Conservation (phyloP, 345 rosid genomes). For the Hevea brasiliensis region DNA sequence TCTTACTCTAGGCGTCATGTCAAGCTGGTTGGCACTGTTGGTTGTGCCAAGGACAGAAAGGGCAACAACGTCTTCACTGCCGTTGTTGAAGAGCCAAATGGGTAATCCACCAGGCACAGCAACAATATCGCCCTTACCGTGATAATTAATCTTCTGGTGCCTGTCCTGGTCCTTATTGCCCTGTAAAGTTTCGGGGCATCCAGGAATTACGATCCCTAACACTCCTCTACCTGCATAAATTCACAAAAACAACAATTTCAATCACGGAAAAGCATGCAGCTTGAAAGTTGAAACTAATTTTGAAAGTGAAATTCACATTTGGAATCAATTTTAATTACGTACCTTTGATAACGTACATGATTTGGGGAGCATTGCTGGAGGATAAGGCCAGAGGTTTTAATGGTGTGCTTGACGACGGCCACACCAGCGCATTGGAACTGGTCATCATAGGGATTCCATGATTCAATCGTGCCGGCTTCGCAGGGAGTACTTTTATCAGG, state of each 20-base stretch:
- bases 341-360: constrained; percentile 54
- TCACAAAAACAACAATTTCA: neutral
- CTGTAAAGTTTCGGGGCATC: constrained; percentile 73
- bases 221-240: constrained; percentile 43
- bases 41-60: constrained; percentile 27
- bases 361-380: constrained; percentile 40
- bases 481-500: constrained; percentile 43
- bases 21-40: constrained; percentile 39
- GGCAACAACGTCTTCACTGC: constrained; percentile 28
- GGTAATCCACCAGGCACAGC: constrained; percentile 32
- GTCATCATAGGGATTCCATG: constrained; percentile 52
- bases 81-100: constrained; percentile 41
- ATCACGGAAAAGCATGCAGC: too few relatives aligned
- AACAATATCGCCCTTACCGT: constrained; percentile 36
- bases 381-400: constrained; percentile 50
- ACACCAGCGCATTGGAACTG: constrained; percentile 65
- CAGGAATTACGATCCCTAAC: constrained; percentile 44
- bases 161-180: constrained; percentile 33
- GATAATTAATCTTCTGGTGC: constrained; percentile 39
- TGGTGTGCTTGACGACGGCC: constrained; percentile 37
- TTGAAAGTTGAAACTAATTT: too few relatives aligned
- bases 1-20: constrained; percentile 47
- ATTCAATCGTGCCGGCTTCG: constrained; percentile 56
- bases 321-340: too few relatives aligned
- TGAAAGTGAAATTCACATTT: too few relatives aligned